Conservation (phyloP, 2,329 filamentous ascomycete genomes). For the Aspergillus pseudotamarii region DNA sequence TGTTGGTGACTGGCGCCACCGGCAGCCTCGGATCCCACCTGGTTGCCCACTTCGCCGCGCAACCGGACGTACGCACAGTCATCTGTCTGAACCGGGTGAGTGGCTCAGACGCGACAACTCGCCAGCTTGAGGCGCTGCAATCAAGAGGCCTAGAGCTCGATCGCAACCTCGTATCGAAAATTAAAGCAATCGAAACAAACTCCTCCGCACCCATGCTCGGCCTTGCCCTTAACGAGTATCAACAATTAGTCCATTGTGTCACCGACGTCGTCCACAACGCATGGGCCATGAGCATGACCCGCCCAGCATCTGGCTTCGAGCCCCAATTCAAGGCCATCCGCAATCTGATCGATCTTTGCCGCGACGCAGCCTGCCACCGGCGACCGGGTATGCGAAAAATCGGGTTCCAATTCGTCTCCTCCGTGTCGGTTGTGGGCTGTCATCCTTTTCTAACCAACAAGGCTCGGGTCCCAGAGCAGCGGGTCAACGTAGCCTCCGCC, state of each 20-base stretch:
- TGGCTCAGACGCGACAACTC: constrained; percentile 24
- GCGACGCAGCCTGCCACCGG: constrained; percentile 28
- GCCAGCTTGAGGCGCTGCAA: constrained; percentile 40
- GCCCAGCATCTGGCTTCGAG: constrained; percentile 22
- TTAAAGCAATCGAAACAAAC: constrained; percentile 54
- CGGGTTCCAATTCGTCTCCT: constrained; percentile 47
- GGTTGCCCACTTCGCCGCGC: constrained; percentile 38
- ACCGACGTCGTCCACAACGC: constrained; percentile 50
- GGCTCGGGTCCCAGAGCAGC: constrained; percentile 49
- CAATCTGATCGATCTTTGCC: constrained; percentile 52
- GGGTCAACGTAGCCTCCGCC: constrained; percentile 43
- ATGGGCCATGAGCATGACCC: constrained; percentile 30
- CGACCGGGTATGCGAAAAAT: constrained; percentile 19
- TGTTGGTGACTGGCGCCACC: constrained; percentile 47
- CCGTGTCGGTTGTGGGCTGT: constrained; percentile 44
- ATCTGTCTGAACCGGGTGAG: constrained; percentile 53
- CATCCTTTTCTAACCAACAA: constrained; percentile 28
- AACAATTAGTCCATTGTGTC: constrained; percentile 36
- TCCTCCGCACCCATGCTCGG: constrained; percentile 54
- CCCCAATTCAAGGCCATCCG: constrained; percentile 48
- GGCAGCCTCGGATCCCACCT: constrained; percentile 45
- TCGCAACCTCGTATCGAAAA: constrained; percentile 32
- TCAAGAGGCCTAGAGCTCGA: constrained; percentile 27
- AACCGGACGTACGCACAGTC: constrained; percentile 33
- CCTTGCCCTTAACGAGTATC: constrained; percentile 44